A percentile compares a stretch with the other conserved stretches of the same genome.
Conservation (phyloP, 169 alveolate species). For the Babesia divergens region DNA sequence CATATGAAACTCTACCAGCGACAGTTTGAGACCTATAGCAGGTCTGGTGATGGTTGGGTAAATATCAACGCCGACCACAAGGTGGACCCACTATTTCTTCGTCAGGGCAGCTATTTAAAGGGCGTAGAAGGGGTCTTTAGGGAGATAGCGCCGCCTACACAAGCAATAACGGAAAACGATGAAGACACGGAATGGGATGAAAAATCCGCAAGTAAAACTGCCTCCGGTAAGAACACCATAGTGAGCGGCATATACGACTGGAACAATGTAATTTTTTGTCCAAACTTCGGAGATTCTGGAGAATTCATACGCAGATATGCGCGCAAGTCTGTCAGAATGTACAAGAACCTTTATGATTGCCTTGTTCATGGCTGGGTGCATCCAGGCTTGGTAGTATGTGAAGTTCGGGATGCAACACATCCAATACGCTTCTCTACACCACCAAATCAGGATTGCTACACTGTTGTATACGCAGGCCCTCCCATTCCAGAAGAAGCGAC, state of each 20-base stretch:
- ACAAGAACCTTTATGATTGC: conserved; percentile 68
- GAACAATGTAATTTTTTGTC: conserved; percentile 72
- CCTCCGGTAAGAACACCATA: neutral
- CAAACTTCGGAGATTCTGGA: conserved; percentile 71
- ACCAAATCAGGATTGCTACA: conserved; percentile 79
- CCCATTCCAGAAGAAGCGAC: conserved; percentile 61
- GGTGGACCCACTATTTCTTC: neutral
- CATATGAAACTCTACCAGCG: conserved; percentile 54
- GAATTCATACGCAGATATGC: conserved; percentile 58
- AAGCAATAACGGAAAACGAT: neutral
- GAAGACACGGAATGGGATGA: neutral
- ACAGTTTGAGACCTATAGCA: conserved; percentile 71
- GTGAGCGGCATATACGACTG: conserved; percentile 41
- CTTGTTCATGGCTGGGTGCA: conserved; percentile 75
- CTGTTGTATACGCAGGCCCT: conserved; percentile 82
- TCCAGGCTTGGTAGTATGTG: conserved; percentile 76
- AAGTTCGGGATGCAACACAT: conserved; percentile 79
- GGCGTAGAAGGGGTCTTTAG: neutral
- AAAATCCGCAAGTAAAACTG: neutral
- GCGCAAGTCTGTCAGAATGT: conserved; percentile 44
- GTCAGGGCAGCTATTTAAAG: neutral
- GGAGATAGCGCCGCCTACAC: neutral
- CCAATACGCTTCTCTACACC: conserved; percentile 85
- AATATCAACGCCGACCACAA: conserved; percentile 9
- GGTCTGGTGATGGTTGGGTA: conserved; percentile 74